A percentile compares a stretch with the other conserved stretches of the same genome.
These are phyloP conservation scores for Euphorbia schlechtendalii DNA, from an alignment of 441 rosid species.

Conservation along the genomic window DNA sequence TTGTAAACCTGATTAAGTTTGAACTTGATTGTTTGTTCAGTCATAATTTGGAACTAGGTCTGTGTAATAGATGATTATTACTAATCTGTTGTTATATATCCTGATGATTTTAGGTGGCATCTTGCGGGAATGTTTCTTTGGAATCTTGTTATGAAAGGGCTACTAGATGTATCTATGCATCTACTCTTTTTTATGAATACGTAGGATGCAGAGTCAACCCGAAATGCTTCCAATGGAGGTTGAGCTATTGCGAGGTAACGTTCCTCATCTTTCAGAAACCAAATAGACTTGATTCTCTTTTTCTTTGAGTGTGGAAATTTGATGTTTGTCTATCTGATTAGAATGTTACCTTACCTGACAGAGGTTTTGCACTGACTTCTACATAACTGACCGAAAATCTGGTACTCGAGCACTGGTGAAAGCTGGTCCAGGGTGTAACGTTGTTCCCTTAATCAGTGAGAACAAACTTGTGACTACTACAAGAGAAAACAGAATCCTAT, in stretches of 20 bases:
- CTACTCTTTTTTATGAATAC: conserved; percentile 43
- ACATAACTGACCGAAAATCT: conserved; percentile 40
- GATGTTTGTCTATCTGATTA: conserved; percentile 17
- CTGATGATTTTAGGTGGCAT: conserved; percentile 30
- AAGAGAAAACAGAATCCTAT: conserved; percentile 28
- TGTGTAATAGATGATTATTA: neutral
- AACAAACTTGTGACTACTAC: conserved; percentile 39
- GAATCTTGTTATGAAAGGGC: conserved; percentile 56
- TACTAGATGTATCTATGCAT: conserved; percentile 38
- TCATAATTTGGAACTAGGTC: neutral
- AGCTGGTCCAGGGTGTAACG: conserved; percentile 40
- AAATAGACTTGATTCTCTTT: too few relatives aligned
- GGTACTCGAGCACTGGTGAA: conserved; percentile 43
- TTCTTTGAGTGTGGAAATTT: conserved; percentile 10
- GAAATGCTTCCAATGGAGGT: conserved; percentile 35
- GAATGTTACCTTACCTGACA: conserved; percentile 28
- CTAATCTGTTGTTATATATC: neutral
- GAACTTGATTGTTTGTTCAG: neutral
- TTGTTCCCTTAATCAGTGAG: conserved; percentile 40
- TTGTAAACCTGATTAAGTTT: neutral
- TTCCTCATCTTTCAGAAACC: too few relatives aligned
- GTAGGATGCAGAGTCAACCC: conserved; percentile 30
- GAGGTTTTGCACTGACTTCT: conserved; percentile 55
- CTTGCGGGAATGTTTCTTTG: conserved; percentile 41
- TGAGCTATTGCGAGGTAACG: conserved; percentile 43